Evolutionary conservation across 2,329 filamentous ascomycete genomes (phyloP).

Genomic region (Microthyrium microscopicum): DNA sequence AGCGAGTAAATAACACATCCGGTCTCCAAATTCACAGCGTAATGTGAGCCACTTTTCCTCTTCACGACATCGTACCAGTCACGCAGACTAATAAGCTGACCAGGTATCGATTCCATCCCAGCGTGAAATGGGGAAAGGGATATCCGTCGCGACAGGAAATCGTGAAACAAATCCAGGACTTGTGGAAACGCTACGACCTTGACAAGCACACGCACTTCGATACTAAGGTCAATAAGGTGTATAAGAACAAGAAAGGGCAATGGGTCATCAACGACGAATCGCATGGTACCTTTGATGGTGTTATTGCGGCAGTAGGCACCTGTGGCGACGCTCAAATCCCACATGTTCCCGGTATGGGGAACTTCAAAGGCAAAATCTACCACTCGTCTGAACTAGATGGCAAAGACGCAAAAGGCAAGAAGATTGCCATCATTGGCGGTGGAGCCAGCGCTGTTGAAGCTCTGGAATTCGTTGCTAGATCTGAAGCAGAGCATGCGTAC

Average conservation of each 20-base stretch:
- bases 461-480: constrained; percentile 57
- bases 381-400: constrained; percentile 64
- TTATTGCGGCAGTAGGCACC: constrained; percentile 64
- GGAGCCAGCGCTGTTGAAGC: constrained; percentile 72
- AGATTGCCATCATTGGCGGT: constrained; percentile 58
- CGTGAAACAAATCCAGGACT: constrained; percentile 48
- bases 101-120: constrained; percentile 78
- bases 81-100: no score
- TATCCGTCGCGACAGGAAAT: constrained; percentile 68
- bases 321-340: constrained; percentile 67
- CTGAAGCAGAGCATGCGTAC: constrained; percentile 49
- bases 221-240: constrained; percentile 50
- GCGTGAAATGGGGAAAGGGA: constrained; percentile 55
- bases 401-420: constrained; percentile 56
- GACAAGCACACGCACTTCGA: constrained; percentile 57
- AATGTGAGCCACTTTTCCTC: no score
- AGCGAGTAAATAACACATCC: constrained; percentile 69
- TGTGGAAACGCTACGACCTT: constrained; percentile 63
- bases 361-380: constrained; percentile 54
- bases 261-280: constrained; percentile 64
- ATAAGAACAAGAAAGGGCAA: constrained; percentile 45
- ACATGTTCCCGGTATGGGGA: constrained; percentile 49
- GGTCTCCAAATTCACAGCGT: constrained; percentile 69
- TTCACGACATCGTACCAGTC: no score
- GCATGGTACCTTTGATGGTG: constrained; percentile 59